Conservation (phyloP, 2,329 filamentous ascomycete species). For the Decorospora gaudefroyi region DNA sequence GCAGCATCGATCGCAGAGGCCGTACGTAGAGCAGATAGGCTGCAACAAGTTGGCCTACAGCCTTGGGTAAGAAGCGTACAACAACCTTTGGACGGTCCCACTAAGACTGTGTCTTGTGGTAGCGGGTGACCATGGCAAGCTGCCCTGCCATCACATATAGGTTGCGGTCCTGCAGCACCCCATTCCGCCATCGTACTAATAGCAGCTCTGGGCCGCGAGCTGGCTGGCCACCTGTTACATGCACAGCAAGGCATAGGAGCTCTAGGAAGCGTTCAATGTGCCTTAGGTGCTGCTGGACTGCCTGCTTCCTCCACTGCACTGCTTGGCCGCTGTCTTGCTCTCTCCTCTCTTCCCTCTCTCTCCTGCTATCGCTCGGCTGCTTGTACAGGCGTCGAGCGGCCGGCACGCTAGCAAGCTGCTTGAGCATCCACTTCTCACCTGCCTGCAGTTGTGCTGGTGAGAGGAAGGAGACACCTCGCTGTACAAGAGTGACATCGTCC, state of each 20-base stretch:
- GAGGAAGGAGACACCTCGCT: not conserved
- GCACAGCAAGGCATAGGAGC: not conserved
- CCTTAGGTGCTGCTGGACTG: not conserved
- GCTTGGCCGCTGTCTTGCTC: not conserved
- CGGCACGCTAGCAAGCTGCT: not conserved
- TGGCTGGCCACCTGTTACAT: not conserved
- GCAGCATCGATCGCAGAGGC: not conserved
- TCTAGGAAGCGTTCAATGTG: not conserved
- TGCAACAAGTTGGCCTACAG: not conserved
- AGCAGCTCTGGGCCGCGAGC: not conserved
- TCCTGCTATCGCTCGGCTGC: no score
- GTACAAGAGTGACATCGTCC: not conserved
- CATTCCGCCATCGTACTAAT: not conserved
- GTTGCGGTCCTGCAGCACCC: not conserved
- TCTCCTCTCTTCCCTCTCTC: no score
- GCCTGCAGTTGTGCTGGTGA: not conserved
- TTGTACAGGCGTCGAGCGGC: not conserved
- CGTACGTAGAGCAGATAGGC: not conserved
- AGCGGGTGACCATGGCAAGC: not conserved
- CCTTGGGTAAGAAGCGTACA: not conserved
- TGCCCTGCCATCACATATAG: not conserved
- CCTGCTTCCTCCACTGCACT: not conserved
- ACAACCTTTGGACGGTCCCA: not conserved
- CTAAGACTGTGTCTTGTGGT: not conserved
- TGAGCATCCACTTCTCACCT: not conserved